Evolutionary conservation across 257 asterid species (phyloP).

Genomic region (Avicennia marina): DNA sequence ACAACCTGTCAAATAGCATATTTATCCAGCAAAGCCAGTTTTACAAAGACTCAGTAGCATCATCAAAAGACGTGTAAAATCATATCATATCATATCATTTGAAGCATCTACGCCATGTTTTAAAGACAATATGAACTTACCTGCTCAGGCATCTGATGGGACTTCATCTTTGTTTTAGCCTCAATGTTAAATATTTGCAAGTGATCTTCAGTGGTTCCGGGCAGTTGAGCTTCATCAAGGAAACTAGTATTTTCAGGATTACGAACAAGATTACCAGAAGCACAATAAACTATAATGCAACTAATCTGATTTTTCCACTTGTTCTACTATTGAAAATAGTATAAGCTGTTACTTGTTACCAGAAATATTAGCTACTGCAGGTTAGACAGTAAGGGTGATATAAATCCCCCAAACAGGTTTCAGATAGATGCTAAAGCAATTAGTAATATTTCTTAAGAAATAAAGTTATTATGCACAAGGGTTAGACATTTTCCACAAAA

Average conservation of each 20-base stretch:
- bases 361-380: not conserved
- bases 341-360: not conserved
- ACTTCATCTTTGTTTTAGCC: slow-evolving; percentile 87
- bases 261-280: slow-evolving; percentile 10
- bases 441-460: slow-evolving; percentile 4
- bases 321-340: not conserved
- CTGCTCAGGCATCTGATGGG: slow-evolving; percentile 99
- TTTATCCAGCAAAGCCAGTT: slow-evolving; percentile 14
- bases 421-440: not conserved
- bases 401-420: slow-evolving; percentile 2
- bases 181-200: slow-evolving; percentile 97
- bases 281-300: not conserved
- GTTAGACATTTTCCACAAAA: not conserved
- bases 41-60: slow-evolving; percentile 2
- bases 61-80: no score
- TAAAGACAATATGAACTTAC: slow-evolving; percentile 27
- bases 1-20: slow-evolving; percentile 56
- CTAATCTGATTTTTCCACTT: not conserved
- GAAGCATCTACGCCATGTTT: slow-evolving; percentile 14
- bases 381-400: not conserved
- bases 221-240: slow-evolving; percentile 80
- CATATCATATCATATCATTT: slow-evolving; percentile 5
- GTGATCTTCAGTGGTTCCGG: slow-evolving; percentile 95
- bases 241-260: slow-evolving; percentile 26
- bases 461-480: not conserved